Conservation (phyloP, 2,329 filamentous ascomycete genomes). For the Trichoderma atroviride region DNA sequence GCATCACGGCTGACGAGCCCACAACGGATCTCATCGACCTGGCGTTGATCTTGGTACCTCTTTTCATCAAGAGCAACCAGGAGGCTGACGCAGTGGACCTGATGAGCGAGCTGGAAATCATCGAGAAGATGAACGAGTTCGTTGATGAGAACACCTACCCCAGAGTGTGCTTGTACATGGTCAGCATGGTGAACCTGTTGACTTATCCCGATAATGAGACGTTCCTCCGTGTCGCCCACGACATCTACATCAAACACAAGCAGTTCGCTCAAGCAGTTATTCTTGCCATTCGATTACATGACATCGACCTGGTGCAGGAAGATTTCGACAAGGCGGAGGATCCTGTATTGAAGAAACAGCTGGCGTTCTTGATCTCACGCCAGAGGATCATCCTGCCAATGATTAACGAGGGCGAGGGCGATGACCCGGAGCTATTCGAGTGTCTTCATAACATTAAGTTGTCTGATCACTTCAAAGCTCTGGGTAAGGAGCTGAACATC, state of each 20-base stretch:
- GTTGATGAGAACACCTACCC: constrained; percentile 93
- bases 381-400: constrained; percentile 85
- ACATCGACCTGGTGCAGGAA: constrained; percentile 76
- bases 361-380: constrained; percentile 88
- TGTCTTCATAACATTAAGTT: constrained; percentile 86
- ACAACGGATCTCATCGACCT: constrained; percentile 84
- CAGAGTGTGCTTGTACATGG: constrained; percentile 95
- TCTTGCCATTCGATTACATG: constrained; percentile 90
- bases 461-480: constrained; percentile 87
- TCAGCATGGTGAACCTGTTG: constrained; percentile 96
- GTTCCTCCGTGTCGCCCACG: constrained; percentile 89
- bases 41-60: constrained; percentile 81
- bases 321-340: constrained; percentile 83
- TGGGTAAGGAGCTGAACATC: constrained; percentile 96
- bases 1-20: constrained; percentile 81
- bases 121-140: constrained; percentile 85
- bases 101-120: constrained; percentile 96
- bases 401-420: constrained; percentile 61
- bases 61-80: constrained; percentile 95
- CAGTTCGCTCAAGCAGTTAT: constrained; percentile 93
- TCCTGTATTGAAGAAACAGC: constrained; percentile 83
- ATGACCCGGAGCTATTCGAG: constrained; percentile 75
- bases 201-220: constrained; percentile 97
- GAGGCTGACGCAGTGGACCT: constrained; percentile 97
- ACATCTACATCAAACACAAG: constrained; percentile 91